Conservation (phyloP, 768 basidiomycete species). For the Suillus variegatus region DNA sequence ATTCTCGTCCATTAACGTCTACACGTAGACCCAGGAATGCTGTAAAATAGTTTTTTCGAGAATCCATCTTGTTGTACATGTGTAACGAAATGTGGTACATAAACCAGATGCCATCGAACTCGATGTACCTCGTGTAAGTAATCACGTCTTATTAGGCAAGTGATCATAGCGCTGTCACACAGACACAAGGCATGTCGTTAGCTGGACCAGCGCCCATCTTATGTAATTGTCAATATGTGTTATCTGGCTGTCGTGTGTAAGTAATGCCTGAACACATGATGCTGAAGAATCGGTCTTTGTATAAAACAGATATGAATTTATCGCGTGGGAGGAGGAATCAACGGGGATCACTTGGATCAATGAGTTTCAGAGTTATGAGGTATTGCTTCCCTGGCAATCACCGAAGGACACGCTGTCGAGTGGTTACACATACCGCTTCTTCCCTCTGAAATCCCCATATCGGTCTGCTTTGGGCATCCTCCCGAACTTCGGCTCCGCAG, state of each 20-base stretch:
- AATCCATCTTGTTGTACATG: not conserved
- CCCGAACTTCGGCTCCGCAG: slow-evolving; percentile 26
- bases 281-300: not conserved
- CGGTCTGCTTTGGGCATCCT: slow-evolving; percentile 31
- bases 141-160: not conserved
- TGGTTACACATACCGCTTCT: slow-evolving; percentile 27
- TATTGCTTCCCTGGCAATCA: not conserved
- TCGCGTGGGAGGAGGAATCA: not conserved
- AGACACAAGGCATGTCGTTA: not conserved
- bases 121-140: not conserved
- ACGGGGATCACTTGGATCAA: not conserved
- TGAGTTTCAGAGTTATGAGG: not conserved
- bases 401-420: not conserved
- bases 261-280: slow-evolving; percentile 1
- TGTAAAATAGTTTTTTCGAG: not conserved
- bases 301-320: not conserved
- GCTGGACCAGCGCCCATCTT: not conserved
- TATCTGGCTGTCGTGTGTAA: not conserved
- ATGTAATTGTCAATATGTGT: not conserved
- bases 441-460: slow-evolving; percentile 30
- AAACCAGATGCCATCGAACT: not conserved
- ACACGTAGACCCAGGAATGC: slow-evolving; percentile 18
- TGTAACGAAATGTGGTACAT: not conserved
- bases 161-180: not conserved
- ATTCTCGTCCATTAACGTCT: slow-evolving; percentile 40